Evolutionary conservation across 495 filamentous ascomycete species (phyloP), one percentile per base, ranked within the genome.

Genomic region (Penicillium ochrochloron): DNA sequence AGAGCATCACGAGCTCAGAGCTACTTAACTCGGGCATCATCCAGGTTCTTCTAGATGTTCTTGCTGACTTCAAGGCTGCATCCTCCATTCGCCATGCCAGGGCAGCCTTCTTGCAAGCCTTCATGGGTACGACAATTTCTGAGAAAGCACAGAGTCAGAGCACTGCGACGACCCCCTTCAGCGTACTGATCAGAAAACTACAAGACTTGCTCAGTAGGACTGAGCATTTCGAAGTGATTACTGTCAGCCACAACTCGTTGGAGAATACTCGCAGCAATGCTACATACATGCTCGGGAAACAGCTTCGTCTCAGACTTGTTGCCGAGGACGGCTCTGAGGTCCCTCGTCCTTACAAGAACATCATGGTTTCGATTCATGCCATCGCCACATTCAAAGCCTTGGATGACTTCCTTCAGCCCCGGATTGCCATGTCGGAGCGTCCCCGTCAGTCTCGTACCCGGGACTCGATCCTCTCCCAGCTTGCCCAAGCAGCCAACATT

Each of bases 281-380:
- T 7, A 87, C 94, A 5, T 94, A 94, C 3, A 97, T 98, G 95
- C 84, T 99, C 15, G 92, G 92, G 9, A 99, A 98, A 73, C 96
- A 99, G 70, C 85, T 99, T 29, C 88, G 93, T 29, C 85, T 99
- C 17, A 93, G 92, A 71, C 81, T 99, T 11, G 86, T 93, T 25
- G 93, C 95, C 1, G 94, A 97, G 61, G 95, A 97, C 1, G 90
- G 92, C 41, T 92, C 92, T 0, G 90, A 96, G 31, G 93, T 98
- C 55, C 94, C 94, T 27, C 83, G 86, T 25, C 79, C 88, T 15
- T 98, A 94, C 69, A 87, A 90, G 35, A 97, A 93, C 63, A 93
- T 98, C 65, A 97, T 96, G 89, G 94, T 99, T 17, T 94, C 93
- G 6, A 98, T 99, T 64, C 96, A 99, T 76, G 96, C 96, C 33